Conservation (phyloP, 345 rosid genomes). For the Salix dunnii region DNA sequence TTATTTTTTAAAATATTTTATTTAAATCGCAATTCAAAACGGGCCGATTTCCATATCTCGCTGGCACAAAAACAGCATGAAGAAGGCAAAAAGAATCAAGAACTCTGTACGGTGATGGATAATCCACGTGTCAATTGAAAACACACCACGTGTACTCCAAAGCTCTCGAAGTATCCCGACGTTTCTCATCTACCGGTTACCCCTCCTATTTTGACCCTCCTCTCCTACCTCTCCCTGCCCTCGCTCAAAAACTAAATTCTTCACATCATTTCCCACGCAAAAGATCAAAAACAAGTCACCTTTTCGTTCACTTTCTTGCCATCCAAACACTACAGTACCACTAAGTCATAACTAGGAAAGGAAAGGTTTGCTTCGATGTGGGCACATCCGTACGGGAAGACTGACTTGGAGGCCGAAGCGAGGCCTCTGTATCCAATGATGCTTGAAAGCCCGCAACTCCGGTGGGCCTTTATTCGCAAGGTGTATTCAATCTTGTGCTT, state of each 20-base stretch:
- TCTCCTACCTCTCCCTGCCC: neutral
- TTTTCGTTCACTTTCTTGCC: neutral
- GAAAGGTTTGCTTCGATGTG: slow-evolving; percentile 38
- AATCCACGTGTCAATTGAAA: neutral
- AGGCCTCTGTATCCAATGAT: slow-evolving; percentile 80
- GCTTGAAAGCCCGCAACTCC: slow-evolving; percentile 79
- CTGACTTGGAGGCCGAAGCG: slow-evolving; percentile 65
- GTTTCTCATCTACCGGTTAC: neutral
- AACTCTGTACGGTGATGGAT: neutral
- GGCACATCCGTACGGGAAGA: slow-evolving; percentile 43
- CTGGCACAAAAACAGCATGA: too few species aligned
- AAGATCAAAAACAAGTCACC: neutral
- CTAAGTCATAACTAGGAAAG: too few species aligned
- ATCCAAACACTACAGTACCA: neutral
- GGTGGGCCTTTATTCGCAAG: slow-evolving; percentile 91
- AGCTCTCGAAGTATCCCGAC: neutral
- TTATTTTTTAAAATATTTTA: too few species aligned
- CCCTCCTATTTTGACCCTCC: neutral
- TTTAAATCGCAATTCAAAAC: too few species aligned
- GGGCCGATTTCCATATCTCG: too few species aligned
- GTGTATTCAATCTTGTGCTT: slow-evolving; percentile 67
- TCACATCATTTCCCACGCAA: neutral
- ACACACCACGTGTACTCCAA: neutral
- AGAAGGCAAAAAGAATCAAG: neutral
- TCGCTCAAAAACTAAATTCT: neutral